Evolutionary conservation across 1,284 basidiomycete species (phyloP).

Genomic region (Melanopsichium pennsylvanicum): DNA sequence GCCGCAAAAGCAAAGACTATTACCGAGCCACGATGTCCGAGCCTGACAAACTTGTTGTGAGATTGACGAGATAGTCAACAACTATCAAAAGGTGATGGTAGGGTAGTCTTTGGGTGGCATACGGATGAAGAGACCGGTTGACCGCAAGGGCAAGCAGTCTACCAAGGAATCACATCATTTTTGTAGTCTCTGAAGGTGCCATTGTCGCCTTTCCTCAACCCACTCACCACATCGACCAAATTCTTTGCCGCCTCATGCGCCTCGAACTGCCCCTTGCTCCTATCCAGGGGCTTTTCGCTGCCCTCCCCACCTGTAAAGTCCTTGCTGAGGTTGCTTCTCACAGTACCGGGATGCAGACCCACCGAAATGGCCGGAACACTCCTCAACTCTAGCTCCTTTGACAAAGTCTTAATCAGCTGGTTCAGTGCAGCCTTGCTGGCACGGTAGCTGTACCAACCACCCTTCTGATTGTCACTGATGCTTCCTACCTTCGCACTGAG

Average conservation of each 20-base stretch:
- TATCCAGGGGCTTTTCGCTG: constrained; percentile 48
- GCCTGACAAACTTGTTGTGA: too few relatives aligned
- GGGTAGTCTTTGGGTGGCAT: background rate
- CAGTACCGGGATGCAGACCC: constrained; percentile 65
- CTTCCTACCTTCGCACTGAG: constrained; percentile 74
- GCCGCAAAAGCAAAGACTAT: too few relatives aligned
- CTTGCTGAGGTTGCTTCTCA: constrained; percentile 71
- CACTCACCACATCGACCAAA: constrained; percentile 71
- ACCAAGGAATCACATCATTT: constrained; percentile 71
- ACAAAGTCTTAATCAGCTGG: constrained; percentile 76
- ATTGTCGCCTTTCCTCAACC: constrained; percentile 69
- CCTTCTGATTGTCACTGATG: constrained; percentile 73
- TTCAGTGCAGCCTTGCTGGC: constrained; percentile 79
- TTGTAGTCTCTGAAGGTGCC: constrained; percentile 78
- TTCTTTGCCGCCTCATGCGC: constrained; percentile 73
- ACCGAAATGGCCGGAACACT: constrained; percentile 70
- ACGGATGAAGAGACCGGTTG: background rate
- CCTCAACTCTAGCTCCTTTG: constrained; percentile 72
- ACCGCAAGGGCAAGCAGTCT: background rate
- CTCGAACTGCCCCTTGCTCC: constrained; percentile 70
- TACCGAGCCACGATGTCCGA: too few relatives aligned
- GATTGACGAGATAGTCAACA: too few relatives aligned
- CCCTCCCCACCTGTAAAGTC: constrained; percentile 63
- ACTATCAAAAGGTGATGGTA: too few relatives aligned
- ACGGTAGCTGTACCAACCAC: constrained; percentile 78